Evolutionary conservation across 257 asterid species (phyloP).

Genomic region (Handroanthus guayacan): DNA sequence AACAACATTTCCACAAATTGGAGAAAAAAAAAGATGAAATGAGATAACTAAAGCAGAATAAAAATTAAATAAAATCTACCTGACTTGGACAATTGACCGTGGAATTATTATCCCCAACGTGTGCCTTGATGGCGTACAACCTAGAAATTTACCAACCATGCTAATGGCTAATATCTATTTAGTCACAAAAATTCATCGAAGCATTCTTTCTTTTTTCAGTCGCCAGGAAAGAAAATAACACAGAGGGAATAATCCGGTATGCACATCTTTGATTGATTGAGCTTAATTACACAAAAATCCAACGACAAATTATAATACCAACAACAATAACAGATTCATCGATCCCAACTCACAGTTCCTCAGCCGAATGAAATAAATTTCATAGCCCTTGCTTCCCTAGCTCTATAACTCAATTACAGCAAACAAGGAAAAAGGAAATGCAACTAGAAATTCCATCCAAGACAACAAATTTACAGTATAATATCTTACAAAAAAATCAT

Average conservation of each 20-base stretch:
- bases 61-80: no score
- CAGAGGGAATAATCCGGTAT: not conserved
- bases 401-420: not conserved
- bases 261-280: not conserved
- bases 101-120: no score
- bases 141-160: not conserved
- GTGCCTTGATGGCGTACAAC: no score
- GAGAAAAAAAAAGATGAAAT: no score
- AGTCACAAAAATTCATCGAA: conserved; percentile 1
- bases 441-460: conserved; percentile 27
- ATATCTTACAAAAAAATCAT: conserved; percentile 1
- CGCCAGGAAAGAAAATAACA: not conserved
- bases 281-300: not conserved
- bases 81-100: no score
- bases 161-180: not conserved
- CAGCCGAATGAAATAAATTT: no score
- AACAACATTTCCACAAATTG: no score
- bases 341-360: not conserved
- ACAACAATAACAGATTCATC: not conserved
- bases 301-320: not conserved
- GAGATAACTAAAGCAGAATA: no score
- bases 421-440: conserved; percentile 25
- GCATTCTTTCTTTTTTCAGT: not conserved
- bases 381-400: conserved; percentile 4
- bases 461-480: not conserved